These are phyloP conservation scores for Xylaria digitata DNA, from an alignment of 2,329 filamentous ascomycete species.

Conservation along the genomic window DNA sequence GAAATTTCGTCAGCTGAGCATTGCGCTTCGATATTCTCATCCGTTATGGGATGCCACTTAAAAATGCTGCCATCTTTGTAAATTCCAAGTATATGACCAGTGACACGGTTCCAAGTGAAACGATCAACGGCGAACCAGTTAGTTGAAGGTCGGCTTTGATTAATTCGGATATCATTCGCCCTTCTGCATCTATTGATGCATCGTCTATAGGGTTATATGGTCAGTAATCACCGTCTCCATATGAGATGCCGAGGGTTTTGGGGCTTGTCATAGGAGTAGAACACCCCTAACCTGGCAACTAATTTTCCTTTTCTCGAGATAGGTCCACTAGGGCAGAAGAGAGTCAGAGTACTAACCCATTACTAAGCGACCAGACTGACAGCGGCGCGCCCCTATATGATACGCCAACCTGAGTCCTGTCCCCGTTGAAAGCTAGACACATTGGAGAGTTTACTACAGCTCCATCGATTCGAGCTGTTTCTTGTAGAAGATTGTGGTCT, in stretches of 20 bases:
- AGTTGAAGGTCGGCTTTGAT: conserved; percentile 16
- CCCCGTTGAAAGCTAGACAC: conserved; percentile 13
- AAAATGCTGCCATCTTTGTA: conserved; percentile 43
- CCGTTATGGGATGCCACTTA: conserved; percentile 36
- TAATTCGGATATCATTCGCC: conserved; percentile 1
- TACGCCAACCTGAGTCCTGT: conserved; percentile 13
- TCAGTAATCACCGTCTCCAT: too few relatives aligned
- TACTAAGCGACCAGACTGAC: conserved; percentile 13
- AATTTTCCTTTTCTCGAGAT: too few relatives aligned
- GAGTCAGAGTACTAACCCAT: neutral
- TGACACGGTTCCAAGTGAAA: conserved; percentile 41
- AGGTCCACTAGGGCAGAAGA: too few relatives aligned
- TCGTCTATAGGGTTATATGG: neutral
- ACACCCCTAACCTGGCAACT: too few relatives aligned
- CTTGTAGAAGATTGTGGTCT: conserved; percentile 6
- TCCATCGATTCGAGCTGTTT: conserved; percentile 5
- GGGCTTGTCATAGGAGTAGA: too few relatives aligned
- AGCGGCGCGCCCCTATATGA: conserved; percentile 24
- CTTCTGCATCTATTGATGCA: conserved; percentile 30
- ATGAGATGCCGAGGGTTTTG: too few relatives aligned
- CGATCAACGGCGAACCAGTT: conserved; percentile 28
- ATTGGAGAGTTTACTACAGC: conserved; percentile 5
- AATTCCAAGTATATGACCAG: conserved; percentile 42
- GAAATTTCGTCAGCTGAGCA: conserved; percentile 29
- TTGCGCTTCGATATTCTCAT: conserved; percentile 37